Conservation (phyloP, 495 filamentous ascomycete genomes). For the Podospora appendiculata region DNA sequence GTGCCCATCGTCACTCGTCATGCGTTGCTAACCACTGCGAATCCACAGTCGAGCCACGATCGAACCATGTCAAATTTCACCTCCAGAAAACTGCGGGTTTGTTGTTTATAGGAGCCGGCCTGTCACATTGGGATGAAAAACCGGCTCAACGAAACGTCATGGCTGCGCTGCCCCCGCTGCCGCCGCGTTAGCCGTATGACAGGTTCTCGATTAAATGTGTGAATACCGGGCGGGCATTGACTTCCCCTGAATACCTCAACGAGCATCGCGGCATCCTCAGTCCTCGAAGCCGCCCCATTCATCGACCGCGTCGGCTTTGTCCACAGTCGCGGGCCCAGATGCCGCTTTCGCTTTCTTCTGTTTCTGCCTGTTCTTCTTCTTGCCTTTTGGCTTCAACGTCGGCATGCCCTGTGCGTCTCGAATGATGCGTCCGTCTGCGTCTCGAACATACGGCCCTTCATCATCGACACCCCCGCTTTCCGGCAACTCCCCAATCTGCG, state of each 20-base stretch:
- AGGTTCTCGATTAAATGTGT: too few species aligned
- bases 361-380: neutral
- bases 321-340: neutral
- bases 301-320: constrained; percentile 4
- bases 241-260: neutral
- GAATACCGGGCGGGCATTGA: too few species aligned
- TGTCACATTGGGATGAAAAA: too few species aligned
- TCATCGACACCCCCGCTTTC: constrained; percentile 8
- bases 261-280: constrained; percentile 3
- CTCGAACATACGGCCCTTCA: constrained; percentile 22
- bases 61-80: too few species aligned
- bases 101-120: too few species aligned
- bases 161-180: neutral
- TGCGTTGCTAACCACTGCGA: too few species aligned
- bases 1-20: too few species aligned
- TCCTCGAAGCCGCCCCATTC: constrained; percentile 43
- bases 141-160: too few species aligned
- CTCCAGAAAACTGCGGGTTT: too few species aligned
- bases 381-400: constrained; percentile 17
- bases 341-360: neutral
- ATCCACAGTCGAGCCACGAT: too few species aligned
- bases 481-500: neutral
- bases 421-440: constrained; percentile 23
- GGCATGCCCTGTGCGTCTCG: constrained; percentile 30
- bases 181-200: neutral